Evolutionary conservation across 2,329 filamentous ascomycete genomes (phyloP), one percentile per base, ranked within the genome.

Genomic region (Nothophaeocryptopus gaeumannii): DNA sequence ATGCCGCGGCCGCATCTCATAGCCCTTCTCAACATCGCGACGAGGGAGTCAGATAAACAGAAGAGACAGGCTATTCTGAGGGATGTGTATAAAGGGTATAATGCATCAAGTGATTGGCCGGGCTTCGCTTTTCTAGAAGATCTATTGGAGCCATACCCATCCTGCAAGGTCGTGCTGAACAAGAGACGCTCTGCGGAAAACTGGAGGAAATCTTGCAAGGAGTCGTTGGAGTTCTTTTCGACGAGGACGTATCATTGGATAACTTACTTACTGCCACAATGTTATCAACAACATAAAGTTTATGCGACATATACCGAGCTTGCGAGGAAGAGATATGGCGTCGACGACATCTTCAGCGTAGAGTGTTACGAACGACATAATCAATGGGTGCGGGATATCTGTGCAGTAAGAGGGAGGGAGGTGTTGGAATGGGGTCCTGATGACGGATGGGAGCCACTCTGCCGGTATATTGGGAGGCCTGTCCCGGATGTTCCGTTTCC

Each of bases 371-470:
- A 46, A 13, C 12, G 34, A 15, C 35, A 46, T 14, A 36, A 46
- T n/a, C 33, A 35, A 37, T 45, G 43, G 43, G 43, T 45, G 16
- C 34, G 12, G 16, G 43, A 37, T 14, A 29, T 36, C 4, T 45
- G 42, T 36, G 9, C n/a, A n/a, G 26, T 10, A 10, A 37, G 35
- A n/a, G 43, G 43, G 8, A 46, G 32, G 35, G 33, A 46, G 4
- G 26, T 33, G 11, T 32, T 46, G 15, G 43, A 46, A 14, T 46
- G 43, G 43, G 34, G 15, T 14, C 43, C 35, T 31, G 35, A 45
- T 11, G 34, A 39, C 31, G 43, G 43, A 5, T 45, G 35, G 43
- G 43, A 12, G 12, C 35, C 35, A 29, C 35, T 39, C 12, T 46
- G 43, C 32, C 15, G 20, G 43, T 39, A 38, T 32, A 29, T 39